Conservation (phyloP, 352 stramenopile species). For the Phytophthora constricta region DNA sequence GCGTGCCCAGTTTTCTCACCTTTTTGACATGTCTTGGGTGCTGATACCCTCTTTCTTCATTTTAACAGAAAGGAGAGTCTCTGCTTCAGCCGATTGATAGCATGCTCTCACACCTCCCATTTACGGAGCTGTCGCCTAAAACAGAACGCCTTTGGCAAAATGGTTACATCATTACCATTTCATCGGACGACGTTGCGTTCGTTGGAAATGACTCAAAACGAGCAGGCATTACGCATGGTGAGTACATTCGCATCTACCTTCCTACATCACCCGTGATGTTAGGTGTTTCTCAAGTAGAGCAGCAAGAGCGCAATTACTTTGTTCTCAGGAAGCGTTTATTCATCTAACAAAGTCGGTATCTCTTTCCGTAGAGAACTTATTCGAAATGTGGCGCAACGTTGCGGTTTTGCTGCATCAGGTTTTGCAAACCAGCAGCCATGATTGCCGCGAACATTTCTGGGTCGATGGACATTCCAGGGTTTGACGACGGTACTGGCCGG, state of each 20-base stretch:
- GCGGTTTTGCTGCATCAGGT: constrained; percentile 74
- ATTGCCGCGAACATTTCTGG: constrained; percentile 85
- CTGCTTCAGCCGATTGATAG: constrained; percentile 66
- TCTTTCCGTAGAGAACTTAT: constrained; percentile 31
- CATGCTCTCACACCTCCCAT: constrained; percentile 62
- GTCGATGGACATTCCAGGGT: constrained; percentile 60
- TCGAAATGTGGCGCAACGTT: constrained; percentile 37
- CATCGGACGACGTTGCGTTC: constrained; percentile 36
- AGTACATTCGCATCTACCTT: constrained; percentile 65
- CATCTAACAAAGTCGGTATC: constrained; percentile 43
- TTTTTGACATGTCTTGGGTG: neutral
- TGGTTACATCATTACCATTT: constrained; percentile 49
- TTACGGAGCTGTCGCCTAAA: constrained; percentile 38
- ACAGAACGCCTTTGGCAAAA: constrained; percentile 54
- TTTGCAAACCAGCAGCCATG: constrained; percentile 84
- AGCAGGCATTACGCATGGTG: constrained; percentile 37
- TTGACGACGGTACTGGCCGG: constrained; percentile 22
- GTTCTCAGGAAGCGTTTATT: constrained; percentile 77
- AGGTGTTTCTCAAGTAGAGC: constrained; percentile 65
- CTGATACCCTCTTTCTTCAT: constrained; percentile 3
- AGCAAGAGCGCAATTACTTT: constrained; percentile 38
- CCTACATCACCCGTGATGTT: constrained; percentile 42
- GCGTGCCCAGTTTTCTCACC: neutral
- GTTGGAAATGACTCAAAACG: constrained; percentile 3
- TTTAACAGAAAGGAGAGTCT: constrained; percentile 39